phyloP scores from a whole-genome alignment of 2,329 filamentous ascomycete species.

The Xylaria multiplex region DNA sequence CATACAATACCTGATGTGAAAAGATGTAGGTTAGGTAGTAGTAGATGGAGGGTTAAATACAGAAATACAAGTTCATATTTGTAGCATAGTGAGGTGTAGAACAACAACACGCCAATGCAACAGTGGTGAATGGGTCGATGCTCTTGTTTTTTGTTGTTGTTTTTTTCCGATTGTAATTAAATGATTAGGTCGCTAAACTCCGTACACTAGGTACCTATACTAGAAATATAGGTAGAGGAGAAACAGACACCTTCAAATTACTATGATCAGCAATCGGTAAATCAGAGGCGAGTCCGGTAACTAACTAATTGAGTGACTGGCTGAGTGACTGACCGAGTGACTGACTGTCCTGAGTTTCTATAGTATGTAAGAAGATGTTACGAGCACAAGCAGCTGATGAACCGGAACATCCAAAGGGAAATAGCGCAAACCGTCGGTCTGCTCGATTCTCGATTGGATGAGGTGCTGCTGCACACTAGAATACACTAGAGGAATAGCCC shows the following conservation, averaged over 20 bases:
- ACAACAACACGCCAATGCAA: constrained; percentile 4
- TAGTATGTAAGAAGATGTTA: constrained; percentile 9
- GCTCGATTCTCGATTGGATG: constrained; percentile 17
- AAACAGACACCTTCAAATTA: no score
- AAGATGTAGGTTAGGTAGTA: neutral
- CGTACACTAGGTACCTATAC: no score
- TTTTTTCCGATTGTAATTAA: neutral
- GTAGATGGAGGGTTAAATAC: constrained; percentile 24
- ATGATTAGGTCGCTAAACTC: neutral
- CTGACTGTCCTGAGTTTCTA: no score
- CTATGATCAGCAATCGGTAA: constrained; percentile 4
- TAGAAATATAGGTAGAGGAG: no score
- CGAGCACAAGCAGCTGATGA: constrained; percentile 10
- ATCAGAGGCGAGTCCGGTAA: neutral
- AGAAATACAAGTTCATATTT: constrained; percentile 1
- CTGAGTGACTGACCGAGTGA: neutral
- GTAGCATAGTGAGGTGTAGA: neutral
- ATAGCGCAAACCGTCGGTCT: constrained; percentile 30
- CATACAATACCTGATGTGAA: neutral
- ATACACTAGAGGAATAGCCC: constrained; percentile 11
- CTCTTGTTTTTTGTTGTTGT: neutral
- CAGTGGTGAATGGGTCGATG: constrained; percentile 26
- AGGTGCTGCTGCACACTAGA: constrained; percentile 11
- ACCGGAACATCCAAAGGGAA: constrained; percentile 30
- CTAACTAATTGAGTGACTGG: no score